Conservation (phyloP, 441 rosid genomes). For the Aquilaria agallochum region DNA sequence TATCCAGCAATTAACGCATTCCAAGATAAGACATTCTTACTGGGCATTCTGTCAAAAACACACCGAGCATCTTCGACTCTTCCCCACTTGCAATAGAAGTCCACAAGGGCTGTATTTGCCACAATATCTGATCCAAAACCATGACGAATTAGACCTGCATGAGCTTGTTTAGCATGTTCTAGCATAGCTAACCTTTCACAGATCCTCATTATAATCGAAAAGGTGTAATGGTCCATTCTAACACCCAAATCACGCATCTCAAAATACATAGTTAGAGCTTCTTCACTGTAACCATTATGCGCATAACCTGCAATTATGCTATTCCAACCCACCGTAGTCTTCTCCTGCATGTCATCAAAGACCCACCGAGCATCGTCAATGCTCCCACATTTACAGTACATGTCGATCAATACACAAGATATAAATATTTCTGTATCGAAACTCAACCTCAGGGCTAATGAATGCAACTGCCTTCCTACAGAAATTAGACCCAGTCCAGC, state of each 20-base stretch:
- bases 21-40: slow-evolving; percentile 76
- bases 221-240: slow-evolving; percentile 71
- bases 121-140: slow-evolving; percentile 76
- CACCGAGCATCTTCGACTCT: slow-evolving; percentile 67
- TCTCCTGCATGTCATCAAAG: slow-evolving; percentile 75
- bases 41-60: slow-evolving; percentile 70
- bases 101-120: slow-evolving; percentile 77
- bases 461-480: slow-evolving; percentile 70
- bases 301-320: slow-evolving; percentile 74
- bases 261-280: slow-evolving; percentile 64
- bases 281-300: slow-evolving; percentile 78
- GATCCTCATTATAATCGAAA: slow-evolving; percentile 65
- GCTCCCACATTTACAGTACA: slow-evolving; percentile 89
- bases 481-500: slow-evolving; percentile 58
- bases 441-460: slow-evolving; percentile 58
- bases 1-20: slow-evolving; percentile 89
- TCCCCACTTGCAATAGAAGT: slow-evolving; percentile 97
- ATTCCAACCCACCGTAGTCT: slow-evolving; percentile 84
- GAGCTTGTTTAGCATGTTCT: slow-evolving; percentile 82
- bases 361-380: slow-evolving; percentile 67
- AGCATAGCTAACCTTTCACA: slow-evolving; percentile 74
- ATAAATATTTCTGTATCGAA: slow-evolving; percentile 46
- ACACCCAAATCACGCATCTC: slow-evolving; percentile 78
- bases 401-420: slow-evolving; percentile 76
- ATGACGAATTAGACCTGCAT: slow-evolving; percentile 59